These are phyloP conservation scores for Periconia macrospinosa DNA, from an alignment of 2,329 filamentous ascomycete genomes.

Conservation along the genomic window DNA sequence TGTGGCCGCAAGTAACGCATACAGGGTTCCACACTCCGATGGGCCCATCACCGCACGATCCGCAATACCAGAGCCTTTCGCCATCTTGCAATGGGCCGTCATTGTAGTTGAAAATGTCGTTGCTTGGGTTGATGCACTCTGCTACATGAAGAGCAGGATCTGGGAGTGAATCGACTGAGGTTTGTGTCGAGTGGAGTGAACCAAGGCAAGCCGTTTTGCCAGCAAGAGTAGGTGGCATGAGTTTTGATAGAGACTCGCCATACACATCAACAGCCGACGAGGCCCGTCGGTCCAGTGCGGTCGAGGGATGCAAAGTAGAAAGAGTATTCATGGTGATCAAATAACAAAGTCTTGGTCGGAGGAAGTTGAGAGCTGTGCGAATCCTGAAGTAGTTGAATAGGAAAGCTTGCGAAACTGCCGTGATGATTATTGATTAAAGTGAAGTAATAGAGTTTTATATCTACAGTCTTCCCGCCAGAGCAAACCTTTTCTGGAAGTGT, in stretches of 20 bases:
- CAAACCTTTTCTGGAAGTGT: not conserved
- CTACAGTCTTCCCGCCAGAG: not conserved
- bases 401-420: not conserved
- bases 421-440: not conserved
- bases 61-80: conserved; percentile 17
- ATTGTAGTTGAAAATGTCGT: not conserved
- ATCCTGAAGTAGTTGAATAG: not conserved
- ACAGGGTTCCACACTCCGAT: conserved; percentile 1
- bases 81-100: conserved; percentile 8
- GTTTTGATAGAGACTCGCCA: not conserved
- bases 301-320: conserved; percentile 6
- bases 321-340: conserved; percentile 2
- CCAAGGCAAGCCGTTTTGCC: not conserved
- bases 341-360: not conserved
- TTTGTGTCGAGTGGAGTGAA: not conserved
- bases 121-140: not conserved
- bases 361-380: not conserved
- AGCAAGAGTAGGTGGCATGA: not conserved
- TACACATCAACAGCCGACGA: not conserved
- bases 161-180: not conserved
- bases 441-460: conserved; percentile 6
- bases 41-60: conserved; percentile 18
- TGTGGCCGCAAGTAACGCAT: conserved; percentile 13
- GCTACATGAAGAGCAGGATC: not conserved
- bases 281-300: not conserved